A percentile compares a stretch with the other conserved stretches of the same genome.
Conservation (phyloP, 805 yeast genomes). For the Barnettozyma wickerhamii region DNA sequence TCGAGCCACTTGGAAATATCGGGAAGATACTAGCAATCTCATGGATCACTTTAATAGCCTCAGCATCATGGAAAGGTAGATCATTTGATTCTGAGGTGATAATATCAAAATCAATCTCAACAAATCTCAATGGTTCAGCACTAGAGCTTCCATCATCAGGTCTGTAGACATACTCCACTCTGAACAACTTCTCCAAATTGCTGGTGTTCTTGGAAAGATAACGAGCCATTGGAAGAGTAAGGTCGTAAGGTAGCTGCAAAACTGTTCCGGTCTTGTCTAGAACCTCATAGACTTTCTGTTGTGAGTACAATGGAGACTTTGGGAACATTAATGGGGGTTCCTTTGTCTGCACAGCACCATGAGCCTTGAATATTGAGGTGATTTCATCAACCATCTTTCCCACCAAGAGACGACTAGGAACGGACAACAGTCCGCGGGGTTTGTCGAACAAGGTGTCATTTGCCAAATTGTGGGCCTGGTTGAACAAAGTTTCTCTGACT, state of each 20-base stretch:
- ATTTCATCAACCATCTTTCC: conserved; percentile 58
- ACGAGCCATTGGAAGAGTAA: conserved; percentile 87
- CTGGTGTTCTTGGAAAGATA: conserved; percentile 62
- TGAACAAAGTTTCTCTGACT: conserved; percentile 80
- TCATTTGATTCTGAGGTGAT: conserved; percentile 46
- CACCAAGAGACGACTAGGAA: conserved; percentile 52
- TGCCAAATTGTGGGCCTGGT: conserved; percentile 81
- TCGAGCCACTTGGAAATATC: conserved; percentile 53
- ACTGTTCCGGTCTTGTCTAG: conserved; percentile 86
- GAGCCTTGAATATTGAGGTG: conserved; percentile 59
- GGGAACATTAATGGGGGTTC: conserved; percentile 73
- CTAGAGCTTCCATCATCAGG: conserved; percentile 49
- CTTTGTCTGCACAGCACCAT: conserved; percentile 83
- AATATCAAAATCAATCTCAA: conserved; percentile 82
- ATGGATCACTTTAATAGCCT: conserved; percentile 75
- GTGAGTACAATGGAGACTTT: conserved; percentile 63
- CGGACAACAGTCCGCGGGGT: conserved; percentile 23
- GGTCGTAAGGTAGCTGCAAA: conserved; percentile 82
- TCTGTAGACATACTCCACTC: conserved; percentile 80
- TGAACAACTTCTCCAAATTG: conserved; percentile 53
- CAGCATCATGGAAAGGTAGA: conserved; percentile 73
- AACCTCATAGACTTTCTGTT: conserved; percentile 67
- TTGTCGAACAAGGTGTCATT: conserved; percentile 80
- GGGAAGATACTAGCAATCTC: conserved; percentile 68
- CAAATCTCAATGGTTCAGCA: conserved; percentile 70